Evolutionary conservation across 2,329 filamentous ascomycete species (phyloP).

Genomic region (Sclerotiophoma versabilis): DNA sequence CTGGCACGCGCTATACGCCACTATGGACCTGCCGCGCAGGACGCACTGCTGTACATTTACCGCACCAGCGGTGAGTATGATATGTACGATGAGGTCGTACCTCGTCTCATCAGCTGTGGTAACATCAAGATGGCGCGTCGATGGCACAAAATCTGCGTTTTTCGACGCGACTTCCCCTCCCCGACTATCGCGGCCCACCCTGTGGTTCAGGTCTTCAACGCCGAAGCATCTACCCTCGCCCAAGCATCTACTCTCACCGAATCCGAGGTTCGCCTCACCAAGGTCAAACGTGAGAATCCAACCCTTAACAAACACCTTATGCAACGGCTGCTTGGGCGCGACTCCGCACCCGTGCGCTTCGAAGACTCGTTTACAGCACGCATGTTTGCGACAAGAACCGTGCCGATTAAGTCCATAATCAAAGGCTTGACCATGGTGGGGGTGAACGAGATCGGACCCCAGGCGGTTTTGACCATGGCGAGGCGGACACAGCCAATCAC

Average conservation of each 20-base stretch:
- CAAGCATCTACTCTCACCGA: too few species aligned
- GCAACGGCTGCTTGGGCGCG: conserved; percentile 49
- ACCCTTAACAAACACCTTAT: conserved; percentile 42
- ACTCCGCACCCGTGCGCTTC: conserved; percentile 55
- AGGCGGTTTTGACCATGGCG: conserved; percentile 79
- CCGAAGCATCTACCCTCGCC: conserved; percentile 26
- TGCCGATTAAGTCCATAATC: conserved; percentile 76
- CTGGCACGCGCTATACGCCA: conserved; percentile 26
- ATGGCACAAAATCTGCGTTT: conserved; percentile 53
- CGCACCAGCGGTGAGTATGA: conserved; percentile 43
- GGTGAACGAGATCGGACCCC: conserved; percentile 73
- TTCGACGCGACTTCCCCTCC: conserved; percentile 49
- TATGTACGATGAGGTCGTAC: conserved; percentile 54
- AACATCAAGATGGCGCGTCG: conserved; percentile 35
- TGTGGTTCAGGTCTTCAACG: conserved; percentile 39
- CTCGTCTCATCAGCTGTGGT: conserved; percentile 36
- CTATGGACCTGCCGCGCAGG: conserved; percentile 20
- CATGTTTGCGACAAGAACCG: conserved; percentile 79
- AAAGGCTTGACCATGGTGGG: conserved; percentile 74
- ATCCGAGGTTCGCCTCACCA: conserved; percentile 14
- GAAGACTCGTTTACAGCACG: conserved; percentile 75
- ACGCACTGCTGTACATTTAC: conserved; percentile 50
- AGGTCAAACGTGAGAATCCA: conserved; percentile 12
- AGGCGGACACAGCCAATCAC: conserved; percentile 65
- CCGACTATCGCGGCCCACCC: conserved; percentile 39